Evolutionary conservation across 78 protist species (phyloP).

Genomic region (Dictyostelium intermedium): DNA sequence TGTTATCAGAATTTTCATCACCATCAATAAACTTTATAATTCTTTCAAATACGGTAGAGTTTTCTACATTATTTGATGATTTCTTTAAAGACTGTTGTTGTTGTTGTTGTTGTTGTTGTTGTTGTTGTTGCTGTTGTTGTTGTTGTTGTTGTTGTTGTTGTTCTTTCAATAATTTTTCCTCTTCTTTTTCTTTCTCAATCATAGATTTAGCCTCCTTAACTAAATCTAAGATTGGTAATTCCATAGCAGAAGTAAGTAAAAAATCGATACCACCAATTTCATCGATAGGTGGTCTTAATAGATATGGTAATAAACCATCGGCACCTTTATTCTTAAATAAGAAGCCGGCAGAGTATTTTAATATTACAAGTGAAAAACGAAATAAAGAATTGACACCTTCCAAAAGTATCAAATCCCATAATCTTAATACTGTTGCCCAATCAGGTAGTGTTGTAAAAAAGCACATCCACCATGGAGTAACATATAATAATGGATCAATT

Average conservation of each 20-base stretch:
- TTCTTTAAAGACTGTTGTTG: background rate
- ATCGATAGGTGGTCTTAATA: slow-evolving; percentile 61
- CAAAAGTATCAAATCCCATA: slow-evolving; percentile 57
- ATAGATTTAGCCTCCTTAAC: slow-evolving; percentile 14
- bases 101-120: slow-evolving; percentile 11
- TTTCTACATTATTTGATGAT: background rate
- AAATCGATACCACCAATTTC: slow-evolving; percentile 57
- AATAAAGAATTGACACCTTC: slow-evolving; percentile 55
- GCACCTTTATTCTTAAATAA: slow-evolving; percentile 62
- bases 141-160: background rate
- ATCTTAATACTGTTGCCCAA: slow-evolving; percentile 27
- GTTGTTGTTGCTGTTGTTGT: slow-evolving; percentile 7
- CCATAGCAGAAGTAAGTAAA: slow-evolving; percentile 13
- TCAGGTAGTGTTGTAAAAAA: slow-evolving; percentile 54
- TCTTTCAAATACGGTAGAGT: slow-evolving; percentile 24
- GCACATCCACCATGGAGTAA: slow-evolving; percentile 82
- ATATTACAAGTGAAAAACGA: slow-evolving; percentile 43
- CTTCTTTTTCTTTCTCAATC: background rate
- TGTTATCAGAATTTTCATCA: background rate
- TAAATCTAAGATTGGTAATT: slow-evolving; percentile 19
- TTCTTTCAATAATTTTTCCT: background rate
- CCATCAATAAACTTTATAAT: slow-evolving; percentile 20
- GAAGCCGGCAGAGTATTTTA: background rate
- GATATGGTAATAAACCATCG: slow-evolving; percentile 58
- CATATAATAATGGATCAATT: slow-evolving; percentile 69